A percentile compares a stretch with the other conserved stretches of the same genome.
These are phyloP conservation scores for Suhomyces xylopsoci DNA, from an alignment of 805 yeast genomes.

Conservation along the genomic window DNA sequence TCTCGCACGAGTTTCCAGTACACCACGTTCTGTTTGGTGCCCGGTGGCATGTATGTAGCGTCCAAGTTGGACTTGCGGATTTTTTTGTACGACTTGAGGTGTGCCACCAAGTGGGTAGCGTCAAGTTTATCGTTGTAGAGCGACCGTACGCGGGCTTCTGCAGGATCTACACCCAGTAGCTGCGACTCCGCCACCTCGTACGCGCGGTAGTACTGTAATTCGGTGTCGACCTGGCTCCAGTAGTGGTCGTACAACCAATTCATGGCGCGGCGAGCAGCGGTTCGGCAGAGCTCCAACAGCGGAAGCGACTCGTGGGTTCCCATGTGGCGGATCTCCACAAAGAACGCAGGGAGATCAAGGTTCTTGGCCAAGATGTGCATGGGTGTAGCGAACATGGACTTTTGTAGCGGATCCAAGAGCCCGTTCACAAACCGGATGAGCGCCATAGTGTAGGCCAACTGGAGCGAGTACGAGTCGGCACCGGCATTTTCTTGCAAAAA, in stretches of 20 bases:
- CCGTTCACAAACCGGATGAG: conserved; percentile 89
- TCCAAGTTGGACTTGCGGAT: conserved; percentile 45
- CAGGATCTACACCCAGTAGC: not conserved
- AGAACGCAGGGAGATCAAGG: conserved; percentile 67
- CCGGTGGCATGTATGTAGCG: not conserved
- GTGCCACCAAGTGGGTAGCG: conserved; percentile 1
- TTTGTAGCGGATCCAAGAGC: conserved; percentile 80
- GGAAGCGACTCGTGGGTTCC: conserved; percentile 91
- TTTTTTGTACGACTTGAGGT: conserved; percentile 48
- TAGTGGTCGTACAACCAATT: conserved; percentile 71
- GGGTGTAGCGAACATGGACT: conserved; percentile 73
- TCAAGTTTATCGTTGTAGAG: conserved; percentile 2
- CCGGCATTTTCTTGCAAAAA: conserved; percentile 21
- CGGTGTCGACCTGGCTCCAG: conserved; percentile 51
- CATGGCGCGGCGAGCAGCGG: conserved; percentile 58
- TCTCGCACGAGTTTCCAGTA: conserved; percentile 34
- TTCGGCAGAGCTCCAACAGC: conserved; percentile 60
- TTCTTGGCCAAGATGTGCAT: conserved; percentile 69
- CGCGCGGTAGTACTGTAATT: conserved; percentile 14
- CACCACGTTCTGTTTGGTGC: conserved; percentile 1
- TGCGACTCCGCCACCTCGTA: not conserved
- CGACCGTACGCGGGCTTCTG: conserved; percentile 10
- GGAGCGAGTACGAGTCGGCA: conserved; percentile 34
- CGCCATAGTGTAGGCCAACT: conserved; percentile 66
- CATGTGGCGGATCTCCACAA: conserved; percentile 86